phyloP scores from a whole-genome alignment of 1,139 yeast genomes.

The Pneumocystis wakefieldiae region DNA sequence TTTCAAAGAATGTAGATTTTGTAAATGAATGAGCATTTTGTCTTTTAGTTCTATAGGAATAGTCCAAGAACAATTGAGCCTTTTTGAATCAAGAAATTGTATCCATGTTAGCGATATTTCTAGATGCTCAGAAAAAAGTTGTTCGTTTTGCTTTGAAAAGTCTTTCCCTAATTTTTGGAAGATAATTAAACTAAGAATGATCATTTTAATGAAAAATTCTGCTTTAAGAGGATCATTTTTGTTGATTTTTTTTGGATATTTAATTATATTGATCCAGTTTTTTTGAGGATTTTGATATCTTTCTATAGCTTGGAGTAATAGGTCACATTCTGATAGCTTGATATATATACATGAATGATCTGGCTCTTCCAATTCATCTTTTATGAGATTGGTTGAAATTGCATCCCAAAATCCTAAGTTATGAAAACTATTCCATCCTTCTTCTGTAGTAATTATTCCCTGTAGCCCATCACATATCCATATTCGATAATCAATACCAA shows the following conservation, averaged over 20 bases:
- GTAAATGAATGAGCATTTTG: not conserved
- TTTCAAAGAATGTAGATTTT: not conserved
- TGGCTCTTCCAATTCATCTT: not conserved
- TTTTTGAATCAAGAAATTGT: not conserved
- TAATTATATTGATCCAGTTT: not conserved
- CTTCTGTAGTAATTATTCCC: conserved; percentile 3
- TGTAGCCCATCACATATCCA: conserved; percentile 6
- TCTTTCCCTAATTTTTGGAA: not conserved
- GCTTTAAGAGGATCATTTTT: not conserved
- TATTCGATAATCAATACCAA: conserved; percentile 2
- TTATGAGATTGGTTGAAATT: not conserved
- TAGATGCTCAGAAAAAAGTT: not conserved
- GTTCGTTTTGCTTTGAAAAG: not conserved
- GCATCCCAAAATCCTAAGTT: conserved; percentile 2
- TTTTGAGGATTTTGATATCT: not conserved
- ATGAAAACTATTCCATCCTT: conserved; percentile 4
- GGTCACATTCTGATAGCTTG: not conserved
- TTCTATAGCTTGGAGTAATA: not conserved
- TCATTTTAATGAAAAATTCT: not conserved
- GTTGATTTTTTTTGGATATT: not conserved
- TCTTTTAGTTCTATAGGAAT: not conserved
- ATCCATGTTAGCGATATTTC: not conserved
- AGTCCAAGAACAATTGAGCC: not conserved
- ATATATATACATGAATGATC: not conserved
- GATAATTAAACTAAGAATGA: not conserved